Evolutionary conservation across 345 rosid species (phyloP).

Genomic region (Eucalyptus pumila): DNA sequence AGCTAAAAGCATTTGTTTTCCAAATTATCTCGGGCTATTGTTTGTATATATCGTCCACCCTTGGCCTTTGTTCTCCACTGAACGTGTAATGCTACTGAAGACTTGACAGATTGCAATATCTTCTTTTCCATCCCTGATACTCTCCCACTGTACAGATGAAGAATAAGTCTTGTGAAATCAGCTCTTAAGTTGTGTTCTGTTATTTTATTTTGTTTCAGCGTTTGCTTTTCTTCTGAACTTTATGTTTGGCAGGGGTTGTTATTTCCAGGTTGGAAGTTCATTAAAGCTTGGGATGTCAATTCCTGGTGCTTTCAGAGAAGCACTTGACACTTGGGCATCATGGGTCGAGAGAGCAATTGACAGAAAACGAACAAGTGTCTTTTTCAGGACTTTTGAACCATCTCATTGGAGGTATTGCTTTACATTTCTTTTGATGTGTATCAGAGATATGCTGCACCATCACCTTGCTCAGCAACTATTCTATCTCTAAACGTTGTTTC

Average conservation of each 20-base stretch:
- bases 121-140: neutral
- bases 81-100: neutral
- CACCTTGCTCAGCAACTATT: neutral
- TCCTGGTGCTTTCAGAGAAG: constrained; percentile 58
- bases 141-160: neutral
- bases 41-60: neutral
- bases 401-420: constrained; percentile 73
- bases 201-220: neutral
- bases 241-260: constrained; percentile 64
- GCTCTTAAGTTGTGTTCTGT: neutral
- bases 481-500: neutral
- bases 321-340: constrained; percentile 79
- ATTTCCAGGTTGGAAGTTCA: constrained; percentile 71
- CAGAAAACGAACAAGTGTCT: constrained; percentile 46
- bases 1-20: neutral
- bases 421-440: neutral
- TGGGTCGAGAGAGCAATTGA: constrained; percentile 53
- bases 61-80: neutral
- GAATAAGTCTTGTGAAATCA: neutral
- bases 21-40: neutral
- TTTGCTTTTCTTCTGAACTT: constrained; percentile 2
- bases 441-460: neutral
- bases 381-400: constrained; percentile 84
- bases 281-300: constrained; percentile 82
- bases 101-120: neutral